Conservation (phyloP, 331 rosid species). For the Quercus tomentella region DNA sequence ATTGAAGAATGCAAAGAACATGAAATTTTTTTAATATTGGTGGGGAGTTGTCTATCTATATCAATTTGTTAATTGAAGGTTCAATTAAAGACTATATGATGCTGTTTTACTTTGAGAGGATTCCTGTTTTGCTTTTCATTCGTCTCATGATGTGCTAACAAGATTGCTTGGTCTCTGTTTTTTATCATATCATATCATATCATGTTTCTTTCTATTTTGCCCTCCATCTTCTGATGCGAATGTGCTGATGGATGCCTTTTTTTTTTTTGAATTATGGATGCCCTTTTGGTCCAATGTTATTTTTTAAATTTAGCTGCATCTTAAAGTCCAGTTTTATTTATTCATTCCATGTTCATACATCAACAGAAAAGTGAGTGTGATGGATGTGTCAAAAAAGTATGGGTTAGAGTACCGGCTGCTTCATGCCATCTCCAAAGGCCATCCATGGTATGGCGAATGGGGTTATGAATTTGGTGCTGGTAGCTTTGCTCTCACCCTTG, state of each 20-base stretch:
- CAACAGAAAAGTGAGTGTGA: slow-evolving; percentile 81
- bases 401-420: slow-evolving; percentile 87
- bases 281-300: neutral
- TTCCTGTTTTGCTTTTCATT: neutral
- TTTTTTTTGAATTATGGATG: neutral
- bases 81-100: neutral
- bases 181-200: neutral
- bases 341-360: slow-evolving; percentile 2
- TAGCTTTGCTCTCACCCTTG: slow-evolving; percentile 83
- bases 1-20: neutral
- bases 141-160: neutral
- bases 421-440: slow-evolving; percentile 74
- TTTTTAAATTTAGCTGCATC: neutral
- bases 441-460: slow-evolving; percentile 96
- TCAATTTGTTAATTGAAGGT: neutral
- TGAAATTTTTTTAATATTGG: neutral
- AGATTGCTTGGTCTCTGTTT: neutral
- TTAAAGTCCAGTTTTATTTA: neutral
- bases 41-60: neutral
- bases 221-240: neutral
- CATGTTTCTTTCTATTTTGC: neutral
- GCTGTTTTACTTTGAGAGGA: neutral
- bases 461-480: slow-evolving; percentile 94
- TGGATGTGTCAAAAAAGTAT: slow-evolving; percentile 97
- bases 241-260: neutral